Percentiles rank a stretch among this genome's conserved stretches.
These are phyloP conservation scores for Trichoderma semiorbis DNA, from an alignment of 2,329 filamentous ascomycete genomes.

Conservation along the genomic window DNA sequence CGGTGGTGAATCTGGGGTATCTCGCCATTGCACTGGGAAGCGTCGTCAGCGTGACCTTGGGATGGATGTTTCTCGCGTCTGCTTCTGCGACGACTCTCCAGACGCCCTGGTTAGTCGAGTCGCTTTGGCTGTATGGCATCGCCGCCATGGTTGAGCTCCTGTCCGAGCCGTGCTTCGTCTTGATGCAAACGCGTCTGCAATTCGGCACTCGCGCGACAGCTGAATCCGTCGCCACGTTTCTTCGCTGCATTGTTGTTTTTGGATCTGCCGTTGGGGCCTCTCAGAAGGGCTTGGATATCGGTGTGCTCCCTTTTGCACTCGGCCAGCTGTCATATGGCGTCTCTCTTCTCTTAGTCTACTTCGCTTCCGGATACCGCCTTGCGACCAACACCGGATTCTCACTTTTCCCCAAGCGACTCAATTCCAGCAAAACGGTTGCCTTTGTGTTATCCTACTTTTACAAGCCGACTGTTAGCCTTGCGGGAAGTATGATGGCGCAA, in stretches of 20 bases:
- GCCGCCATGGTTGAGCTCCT: constrained; percentile 70
- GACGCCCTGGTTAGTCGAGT: constrained; percentile 60
- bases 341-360: constrained; percentile 67
- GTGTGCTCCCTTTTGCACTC: constrained; percentile 82
- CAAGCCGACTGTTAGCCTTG: constrained; percentile 65
- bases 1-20: constrained; percentile 85
- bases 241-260: constrained; percentile 74
- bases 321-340: constrained; percentile 78
- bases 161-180: constrained; percentile 84
- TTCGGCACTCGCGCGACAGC: constrained; percentile 78
- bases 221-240: constrained; percentile 76
- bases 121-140: constrained; percentile 53
- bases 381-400: constrained; percentile 63
- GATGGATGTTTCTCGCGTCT: constrained; percentile 62
- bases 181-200: constrained; percentile 75
- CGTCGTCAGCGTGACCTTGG: constrained; percentile 61
- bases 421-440: constrained; percentile 17
- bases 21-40: constrained; percentile 68
- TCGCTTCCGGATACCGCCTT: constrained; percentile 55
- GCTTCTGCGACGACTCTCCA: constrained; percentile 45
- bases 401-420: constrained; percentile 48
- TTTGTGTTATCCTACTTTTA: constrained; percentile 64
- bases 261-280: constrained; percentile 64
- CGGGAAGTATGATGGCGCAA: constrained; percentile 81
- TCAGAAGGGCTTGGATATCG: constrained; percentile 49